A percentile compares a stretch with the other conserved stretches of the same genome.
Evolutionary conservation across 352 stramenopile genomes (phyloP).

Genomic region (Phytophthora fragariaefolia): DNA sequence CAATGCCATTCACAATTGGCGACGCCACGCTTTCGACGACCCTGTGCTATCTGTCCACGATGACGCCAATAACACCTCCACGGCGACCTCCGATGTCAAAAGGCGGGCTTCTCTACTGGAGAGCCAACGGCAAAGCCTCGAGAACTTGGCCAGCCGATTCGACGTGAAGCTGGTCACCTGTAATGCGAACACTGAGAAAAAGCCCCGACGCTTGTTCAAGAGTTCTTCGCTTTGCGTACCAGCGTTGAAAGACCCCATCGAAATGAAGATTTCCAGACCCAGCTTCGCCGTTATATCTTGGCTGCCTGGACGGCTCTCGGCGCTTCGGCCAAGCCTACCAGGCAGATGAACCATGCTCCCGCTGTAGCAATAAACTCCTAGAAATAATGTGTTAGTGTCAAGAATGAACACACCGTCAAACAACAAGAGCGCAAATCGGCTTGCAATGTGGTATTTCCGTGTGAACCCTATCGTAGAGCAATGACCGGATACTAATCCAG

Average conservation of each 20-base stretch:
- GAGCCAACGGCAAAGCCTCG: slow-evolving; percentile 33
- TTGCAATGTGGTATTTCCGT: slow-evolving; percentile 32
- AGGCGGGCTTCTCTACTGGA: slow-evolving; percentile 29
- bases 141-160: slow-evolving; percentile 50
- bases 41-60: slow-evolving; percentile 46
- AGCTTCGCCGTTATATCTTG: slow-evolving; percentile 44
- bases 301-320: slow-evolving; percentile 38
- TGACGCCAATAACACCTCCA: slow-evolving; percentile 27
- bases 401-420: slow-evolving; percentile 19
- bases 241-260: slow-evolving; percentile 16
- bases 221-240: slow-evolving; percentile 24
- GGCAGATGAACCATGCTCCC: slow-evolving; percentile 25
- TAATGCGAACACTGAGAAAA: slow-evolving; percentile 21
- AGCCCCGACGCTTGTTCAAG: slow-evolving; percentile 20
- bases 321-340: slow-evolving; percentile 30
- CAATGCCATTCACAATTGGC: slow-evolving; percentile 79
- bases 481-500: slow-evolving; percentile 4
- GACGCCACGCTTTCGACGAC: slow-evolving; percentile 68
- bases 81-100: slow-evolving; percentile 20
- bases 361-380: slow-evolving; percentile 18
- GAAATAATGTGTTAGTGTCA: slow-evolving; percentile 28
- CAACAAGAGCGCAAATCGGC: slow-evolving; percentile 33
- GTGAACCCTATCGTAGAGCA: slow-evolving; percentile 27
- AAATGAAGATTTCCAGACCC: slow-evolving; percentile 22
- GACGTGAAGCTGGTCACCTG: slow-evolving; percentile 49